Base-by-base conservation (phyloP, 768 basidiomycete genomes). In the Collybia mongolica region DNA sequence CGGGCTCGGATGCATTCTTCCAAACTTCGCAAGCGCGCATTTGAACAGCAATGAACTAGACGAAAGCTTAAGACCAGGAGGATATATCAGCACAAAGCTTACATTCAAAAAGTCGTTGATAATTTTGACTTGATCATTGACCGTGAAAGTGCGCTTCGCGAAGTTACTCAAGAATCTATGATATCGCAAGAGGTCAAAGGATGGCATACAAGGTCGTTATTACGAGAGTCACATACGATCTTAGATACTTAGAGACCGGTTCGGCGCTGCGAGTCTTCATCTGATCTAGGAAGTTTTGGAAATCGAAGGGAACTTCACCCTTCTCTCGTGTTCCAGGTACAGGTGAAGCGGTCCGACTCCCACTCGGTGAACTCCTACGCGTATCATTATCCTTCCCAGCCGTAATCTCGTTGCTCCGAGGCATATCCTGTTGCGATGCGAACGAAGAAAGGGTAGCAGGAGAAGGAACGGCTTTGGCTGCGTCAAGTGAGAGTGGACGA, bases 51-150 rank as follows among this genome's bases (percentile, higher is more conserved):
- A 99, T 98, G 65, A 99, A 99, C 90, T 96, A 59, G 11, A 42
- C 43, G 48, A 17, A 19, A 35, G 43, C 24, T 61, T 41, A 66
- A 46, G 40, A 18, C 46, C 35, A 18, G 12, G 36, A 46, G 37
- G 18, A 35, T 28, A 15, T 44, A 29, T 28, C 46, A 40, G 7
- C 26, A 39, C 28, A 23, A 45, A 14, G 64, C 84, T 67, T 65
- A 95, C 94, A 54, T 76, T 79, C 36, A 98, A 72, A 61, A 98
- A 99, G 60, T 98, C 95, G 60, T 90, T 88, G 61, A 99, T 93
- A 48, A 98, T 82, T 70, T 92, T 96, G 52, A 97, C 84, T 65
- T 98, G 96, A 61, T 98, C 97, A 52, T 82, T 83, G 23, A 96
- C 88, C 2, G 91, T 89, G 65, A 95, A 96, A 2, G 92, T 88